Base-by-base conservation (phyloP, 2,329 filamentous ascomycete genomes). In the Colletotrichum tanaceti region DNA sequence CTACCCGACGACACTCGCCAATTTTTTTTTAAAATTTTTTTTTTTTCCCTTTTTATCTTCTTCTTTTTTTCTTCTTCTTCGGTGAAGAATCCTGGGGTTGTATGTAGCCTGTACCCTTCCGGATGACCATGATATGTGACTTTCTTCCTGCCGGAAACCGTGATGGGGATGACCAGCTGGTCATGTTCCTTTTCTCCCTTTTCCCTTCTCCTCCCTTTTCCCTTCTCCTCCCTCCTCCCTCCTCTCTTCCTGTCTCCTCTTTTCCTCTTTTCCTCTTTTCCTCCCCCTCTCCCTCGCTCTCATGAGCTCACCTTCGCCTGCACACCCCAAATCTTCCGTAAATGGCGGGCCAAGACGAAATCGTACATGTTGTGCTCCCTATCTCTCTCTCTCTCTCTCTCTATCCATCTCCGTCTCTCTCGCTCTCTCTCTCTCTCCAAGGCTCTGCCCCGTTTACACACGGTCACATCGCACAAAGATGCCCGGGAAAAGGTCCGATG, bases 401-500 rank as follows among this genome's bases (percentile, higher is more conserved):
- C 20, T 59, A n/a, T n/a, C n/a, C n/a, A n/a, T n/a, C n/a, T n/a
- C n/a, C n/a, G n/a, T 28, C 28, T 28, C 28, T 28, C 28, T 28
- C 5, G 5, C 28, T 28, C 28, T 7, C 5, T 9, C 54, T 28
- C 20, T 59, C 65, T 65, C 35, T 24, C 62, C 65, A 55, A 68
- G 47, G 20, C 60, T 65, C 32, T 44, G 38, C 61, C 46, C 49
- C 61, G 32, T 38, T 41, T 54, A 49, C 41, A 49, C 61, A 47
- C 47, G 50, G 49, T 68, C 55, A 61, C 62, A 68, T 68, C 55
- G 44, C 55, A 68, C 65, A 65, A 44, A 68, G 65, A 68, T 65
- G 65, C 55, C 65, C 65, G 62, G 65, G 24, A 65, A 65, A 68
- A 68, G 65, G 62, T 68, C 65, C 65, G 65, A 68, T 68, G 63